Evolutionary conservation across 306 rosid species (phyloP).

Genomic region (Coriaria nepalensis): DNA sequence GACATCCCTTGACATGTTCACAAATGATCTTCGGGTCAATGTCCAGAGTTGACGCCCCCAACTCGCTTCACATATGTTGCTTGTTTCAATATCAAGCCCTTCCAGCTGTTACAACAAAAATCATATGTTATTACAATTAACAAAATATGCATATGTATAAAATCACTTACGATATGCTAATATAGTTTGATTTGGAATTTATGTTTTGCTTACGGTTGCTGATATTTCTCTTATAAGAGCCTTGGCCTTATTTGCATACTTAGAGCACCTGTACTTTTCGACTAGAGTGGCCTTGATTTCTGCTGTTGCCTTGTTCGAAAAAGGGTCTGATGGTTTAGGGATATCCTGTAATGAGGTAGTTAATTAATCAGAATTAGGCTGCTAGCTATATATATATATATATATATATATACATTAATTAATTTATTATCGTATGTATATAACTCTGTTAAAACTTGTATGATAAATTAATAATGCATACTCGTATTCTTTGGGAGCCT

Average conservation of each 20-base stretch:
- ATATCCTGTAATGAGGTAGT: constrained; percentile 33
- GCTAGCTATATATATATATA: not conserved
- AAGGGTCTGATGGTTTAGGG: constrained; percentile 67
- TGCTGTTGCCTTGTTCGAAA: constrained; percentile 62
- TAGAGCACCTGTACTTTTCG: constrained; percentile 62
- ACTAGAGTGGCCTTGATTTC: constrained; percentile 62
- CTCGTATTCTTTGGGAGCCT: constrained; percentile 32
- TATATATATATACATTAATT: not conserved
- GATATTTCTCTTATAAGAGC: constrained; percentile 54
- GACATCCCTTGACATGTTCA: constrained; percentile 90
- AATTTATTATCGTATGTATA: not conserved
- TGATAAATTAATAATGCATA: constrained; percentile 8
- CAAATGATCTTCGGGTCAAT: constrained; percentile 58
- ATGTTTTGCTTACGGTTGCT: constrained; percentile 34
- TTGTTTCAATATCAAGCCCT: constrained; percentile 25
- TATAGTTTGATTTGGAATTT: not conserved
- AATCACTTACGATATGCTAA: not conserved
- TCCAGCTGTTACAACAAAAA: constrained; percentile 26
- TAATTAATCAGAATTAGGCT: not conserved
- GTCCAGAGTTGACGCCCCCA: constrained; percentile 81
- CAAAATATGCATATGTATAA: not conserved
- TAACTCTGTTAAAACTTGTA: not conserved
- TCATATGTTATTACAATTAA: not conserved
- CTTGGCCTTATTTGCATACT: constrained; percentile 40
- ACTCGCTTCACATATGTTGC: constrained; percentile 55